Conservation (phyloP, 805 yeast species). For the Pichia phayaonensis region DNA sequence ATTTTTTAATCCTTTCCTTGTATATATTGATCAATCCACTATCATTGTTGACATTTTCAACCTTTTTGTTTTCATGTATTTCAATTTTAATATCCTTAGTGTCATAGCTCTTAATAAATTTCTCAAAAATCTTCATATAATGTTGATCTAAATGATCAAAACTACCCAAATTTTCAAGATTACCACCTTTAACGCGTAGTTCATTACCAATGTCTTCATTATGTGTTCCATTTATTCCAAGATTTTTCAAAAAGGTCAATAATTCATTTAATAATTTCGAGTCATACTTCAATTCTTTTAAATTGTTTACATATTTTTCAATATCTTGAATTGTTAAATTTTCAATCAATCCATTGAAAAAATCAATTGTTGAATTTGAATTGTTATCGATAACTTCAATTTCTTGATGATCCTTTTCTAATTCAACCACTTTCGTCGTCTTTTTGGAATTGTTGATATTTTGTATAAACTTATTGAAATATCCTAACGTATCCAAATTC, state of each 20-base stretch:
- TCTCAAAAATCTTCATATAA: constrained; percentile 34
- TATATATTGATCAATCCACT: constrained; percentile 51
- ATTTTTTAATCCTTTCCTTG: constrained; percentile 61
- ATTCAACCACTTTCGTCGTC: not conserved
- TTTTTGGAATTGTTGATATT: constrained; percentile 22
- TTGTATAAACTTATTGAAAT: constrained; percentile 24
- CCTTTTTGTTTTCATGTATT: constrained; percentile 26
- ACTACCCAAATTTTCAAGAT: constrained; percentile 25
- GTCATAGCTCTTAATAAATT: constrained; percentile 39
- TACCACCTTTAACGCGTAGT: constrained; percentile 15
- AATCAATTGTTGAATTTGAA: not conserved
- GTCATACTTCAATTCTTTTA: constrained; percentile 27
- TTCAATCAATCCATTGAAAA: constrained; percentile 16
- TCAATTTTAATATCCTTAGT: constrained; percentile 27
- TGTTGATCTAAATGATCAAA: constrained; percentile 25
- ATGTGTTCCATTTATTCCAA: constrained; percentile 24
- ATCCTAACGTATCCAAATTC: constrained; percentile 11
- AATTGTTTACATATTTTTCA: constrained; percentile 29
- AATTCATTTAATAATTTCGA: constrained; percentile 30
- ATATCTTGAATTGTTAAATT: constrained; percentile 26
- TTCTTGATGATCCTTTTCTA: constrained; percentile 1
- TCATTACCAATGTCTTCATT: constrained; percentile 19
- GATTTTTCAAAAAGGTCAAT: constrained; percentile 28
- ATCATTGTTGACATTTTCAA: constrained; percentile 12
- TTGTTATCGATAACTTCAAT: not conserved